Percentiles rank a stretch among this genome's conserved stretches.
Conservation (phyloP, 2,329 filamentous ascomycete species). For the Dothidotthia symphoricarpi region DNA sequence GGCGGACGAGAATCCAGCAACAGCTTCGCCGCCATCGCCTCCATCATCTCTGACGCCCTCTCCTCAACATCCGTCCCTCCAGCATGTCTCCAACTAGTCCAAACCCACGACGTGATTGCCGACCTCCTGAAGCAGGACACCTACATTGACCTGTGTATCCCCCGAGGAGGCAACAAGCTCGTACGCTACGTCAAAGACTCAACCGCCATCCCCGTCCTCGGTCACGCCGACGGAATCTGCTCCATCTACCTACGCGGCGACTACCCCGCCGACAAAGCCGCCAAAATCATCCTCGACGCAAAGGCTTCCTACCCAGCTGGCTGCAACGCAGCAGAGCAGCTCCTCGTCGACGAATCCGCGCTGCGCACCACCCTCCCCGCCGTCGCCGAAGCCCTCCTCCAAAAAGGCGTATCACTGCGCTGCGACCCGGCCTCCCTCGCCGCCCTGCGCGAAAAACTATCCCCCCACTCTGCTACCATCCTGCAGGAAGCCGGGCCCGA, state of each 20-base stretch:
- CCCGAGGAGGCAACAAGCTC: slow-evolving; percentile 84
- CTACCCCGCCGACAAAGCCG: slow-evolving; percentile 69
- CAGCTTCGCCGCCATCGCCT: slow-evolving; percentile 90
- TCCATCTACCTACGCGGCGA: slow-evolving; percentile 79
- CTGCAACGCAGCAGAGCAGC: slow-evolving; percentile 90
- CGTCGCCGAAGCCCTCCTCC: slow-evolving; percentile 71
- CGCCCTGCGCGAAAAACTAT: slow-evolving; percentile 55
- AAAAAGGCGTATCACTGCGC: slow-evolving; percentile 75
- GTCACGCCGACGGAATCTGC: slow-evolving; percentile 93
- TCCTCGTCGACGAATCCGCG: slow-evolving; percentile 75
- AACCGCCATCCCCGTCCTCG: slow-evolving; percentile 92
- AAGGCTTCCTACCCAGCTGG: slow-evolving; percentile 95
- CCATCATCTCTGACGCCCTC: slow-evolving; percentile 77
- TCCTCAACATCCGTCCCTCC: slow-evolving; percentile 73
- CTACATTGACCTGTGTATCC: slow-evolving; percentile 93
- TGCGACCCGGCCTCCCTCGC: slow-evolving; percentile 71
- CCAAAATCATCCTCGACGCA: slow-evolving; percentile 78
- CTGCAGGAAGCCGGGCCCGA: slow-evolving; percentile 64
- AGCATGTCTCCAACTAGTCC: slow-evolving; percentile 87
- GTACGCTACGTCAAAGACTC: slow-evolving; percentile 86
- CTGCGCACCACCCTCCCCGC: slow-evolving; percentile 66
- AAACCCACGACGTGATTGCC: slow-evolving; percentile 85
- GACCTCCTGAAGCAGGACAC: slow-evolving; percentile 82
- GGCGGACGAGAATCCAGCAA: slow-evolving; percentile 94
- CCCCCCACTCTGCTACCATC: slow-evolving; percentile 42